Conservation (phyloP, 2,329 filamentous ascomycete species). For the Plenodomus tracheiphilus region DNA sequence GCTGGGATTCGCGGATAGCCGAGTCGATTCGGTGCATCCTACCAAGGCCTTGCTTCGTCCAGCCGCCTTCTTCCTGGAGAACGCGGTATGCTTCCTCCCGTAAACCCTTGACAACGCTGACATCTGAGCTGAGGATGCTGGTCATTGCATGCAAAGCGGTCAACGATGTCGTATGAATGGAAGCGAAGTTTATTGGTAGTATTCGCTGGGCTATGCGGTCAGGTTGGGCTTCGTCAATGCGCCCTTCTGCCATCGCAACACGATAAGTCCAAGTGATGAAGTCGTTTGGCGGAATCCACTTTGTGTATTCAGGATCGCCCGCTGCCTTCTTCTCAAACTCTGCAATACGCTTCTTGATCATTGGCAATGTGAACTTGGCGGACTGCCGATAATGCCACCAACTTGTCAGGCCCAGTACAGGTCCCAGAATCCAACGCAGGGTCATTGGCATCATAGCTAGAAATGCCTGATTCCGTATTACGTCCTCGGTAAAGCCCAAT, state of each 20-base stretch:
- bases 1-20: conserved; percentile 58
- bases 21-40: conserved; percentile 55
- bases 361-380: conserved; percentile 49
- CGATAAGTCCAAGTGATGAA: conserved; percentile 62
- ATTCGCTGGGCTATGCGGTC: conserved; percentile 56
- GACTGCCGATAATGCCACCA: conserved; percentile 53
- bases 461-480: conserved; percentile 44
- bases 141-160: conserved; percentile 51
- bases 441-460: conserved; percentile 53
- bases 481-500: conserved; percentile 55
- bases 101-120: conserved; percentile 33
- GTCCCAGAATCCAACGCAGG: conserved; percentile 56
- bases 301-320: conserved; percentile 47
- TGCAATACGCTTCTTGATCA: conserved; percentile 55
- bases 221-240: conserved; percentile 51
- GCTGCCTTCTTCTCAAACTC: conserved; percentile 51
- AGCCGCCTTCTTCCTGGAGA: conserved; percentile 43
- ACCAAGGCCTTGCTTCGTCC: conserved; percentile 53
- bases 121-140: conserved; percentile 22
- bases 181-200: conserved; percentile 61
- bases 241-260: conserved; percentile 52
- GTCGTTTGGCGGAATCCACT: conserved; percentile 56
- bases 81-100: conserved; percentile 49
- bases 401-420: conserved; percentile 51
- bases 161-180: conserved; percentile 61